phyloP scores from a whole-genome alignment of 768 basidiomycete species.

The Hericium rajendrae region DNA sequence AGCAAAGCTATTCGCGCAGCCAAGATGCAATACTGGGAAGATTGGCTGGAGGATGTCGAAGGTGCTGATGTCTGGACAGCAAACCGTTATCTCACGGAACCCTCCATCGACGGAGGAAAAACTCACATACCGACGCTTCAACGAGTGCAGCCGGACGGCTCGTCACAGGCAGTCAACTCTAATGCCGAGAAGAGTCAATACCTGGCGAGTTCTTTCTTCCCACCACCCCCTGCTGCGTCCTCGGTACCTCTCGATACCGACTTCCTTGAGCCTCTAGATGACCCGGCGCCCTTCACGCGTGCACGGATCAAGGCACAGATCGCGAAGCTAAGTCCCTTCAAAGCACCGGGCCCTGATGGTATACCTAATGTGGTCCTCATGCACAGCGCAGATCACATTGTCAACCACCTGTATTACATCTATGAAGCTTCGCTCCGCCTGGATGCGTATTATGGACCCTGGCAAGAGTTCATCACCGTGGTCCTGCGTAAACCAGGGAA shows the following conservation, averaged over 20 bases:
- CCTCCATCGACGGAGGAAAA: conserved; percentile 6
- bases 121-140: conserved; percentile 14
- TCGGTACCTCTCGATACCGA: not conserved
- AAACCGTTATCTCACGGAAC: conserved; percentile 1
- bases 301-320: too few species aligned
- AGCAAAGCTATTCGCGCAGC: conserved; percentile 7
- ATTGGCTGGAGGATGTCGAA: conserved; percentile 14
- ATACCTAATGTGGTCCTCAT: conserved; percentile 26
- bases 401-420: conserved; percentile 18
- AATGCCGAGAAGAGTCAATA: conserved; percentile 12
- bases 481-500: conserved; percentile 15
- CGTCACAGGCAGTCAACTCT: too few species aligned
- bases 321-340: conserved; percentile 23
- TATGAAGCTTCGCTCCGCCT: conserved; percentile 10
- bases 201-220: conserved; percentile 23
- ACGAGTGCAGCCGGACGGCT: not conserved
- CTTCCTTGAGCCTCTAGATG: conserved; percentile 18
- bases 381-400: conserved; percentile 15
- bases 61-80: conserved; percentile 15
- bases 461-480: conserved; percentile 6
- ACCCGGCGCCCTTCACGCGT: too few species aligned
- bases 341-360: conserved; percentile 21
- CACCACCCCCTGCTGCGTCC: conserved; percentile 2
- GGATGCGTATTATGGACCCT: not conserved
- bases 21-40: conserved; percentile 18